Conservation (phyloP, 257 asterid species). For the Nicotiana paniculata region DNA sequence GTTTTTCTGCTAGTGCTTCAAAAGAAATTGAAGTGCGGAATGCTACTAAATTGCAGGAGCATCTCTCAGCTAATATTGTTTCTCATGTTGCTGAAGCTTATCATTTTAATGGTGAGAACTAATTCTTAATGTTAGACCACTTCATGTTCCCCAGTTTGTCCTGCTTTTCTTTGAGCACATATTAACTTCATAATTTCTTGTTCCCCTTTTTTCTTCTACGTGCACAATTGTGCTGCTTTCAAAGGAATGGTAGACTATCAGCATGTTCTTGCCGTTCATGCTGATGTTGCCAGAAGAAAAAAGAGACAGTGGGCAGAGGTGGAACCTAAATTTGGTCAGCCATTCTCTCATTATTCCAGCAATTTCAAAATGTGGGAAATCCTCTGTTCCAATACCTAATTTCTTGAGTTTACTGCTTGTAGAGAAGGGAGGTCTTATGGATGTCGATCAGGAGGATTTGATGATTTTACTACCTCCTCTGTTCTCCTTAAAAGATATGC, state of each 20-base stretch:
- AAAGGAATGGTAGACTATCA: slow-evolving; percentile 93
- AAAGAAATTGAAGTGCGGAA: slow-evolving; percentile 32
- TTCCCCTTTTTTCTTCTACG: slow-evolving; percentile 11
- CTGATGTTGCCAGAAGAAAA: slow-evolving; percentile 53
- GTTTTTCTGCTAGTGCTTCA: slow-evolving; percentile 22
- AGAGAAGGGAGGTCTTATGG: slow-evolving; percentile 57
- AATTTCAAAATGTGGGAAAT: slow-evolving; percentile 5
- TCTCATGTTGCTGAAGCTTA: slow-evolving; percentile 31
- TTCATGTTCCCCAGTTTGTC: background rate
- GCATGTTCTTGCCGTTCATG: slow-evolving; percentile 86
- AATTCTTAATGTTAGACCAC: background rate
- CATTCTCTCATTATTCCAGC: slow-evolving; percentile 17
- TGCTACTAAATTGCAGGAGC: slow-evolving; percentile 24
- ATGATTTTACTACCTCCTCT: slow-evolving; percentile 80
- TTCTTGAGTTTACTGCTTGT: slow-evolving; percentile 15
- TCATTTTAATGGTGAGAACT: slow-evolving; percentile 54
- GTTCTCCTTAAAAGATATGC: slow-evolving; percentile 73
- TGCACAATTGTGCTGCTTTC: slow-evolving; percentile 17
- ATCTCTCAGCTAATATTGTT: too few species aligned
- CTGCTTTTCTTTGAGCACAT: background rate
- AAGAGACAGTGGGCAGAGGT: slow-evolving; percentile 73
- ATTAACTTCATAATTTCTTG: slow-evolving; percentile 3
- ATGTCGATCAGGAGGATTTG: slow-evolving; percentile 68
- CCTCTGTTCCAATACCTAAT: slow-evolving; percentile 13
- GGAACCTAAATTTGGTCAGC: slow-evolving; percentile 59